These are phyloP conservation scores for Xylariaceae sp. DNA, from an alignment of 2,329 filamentous ascomycete genomes.

Conservation along the genomic window DNA sequence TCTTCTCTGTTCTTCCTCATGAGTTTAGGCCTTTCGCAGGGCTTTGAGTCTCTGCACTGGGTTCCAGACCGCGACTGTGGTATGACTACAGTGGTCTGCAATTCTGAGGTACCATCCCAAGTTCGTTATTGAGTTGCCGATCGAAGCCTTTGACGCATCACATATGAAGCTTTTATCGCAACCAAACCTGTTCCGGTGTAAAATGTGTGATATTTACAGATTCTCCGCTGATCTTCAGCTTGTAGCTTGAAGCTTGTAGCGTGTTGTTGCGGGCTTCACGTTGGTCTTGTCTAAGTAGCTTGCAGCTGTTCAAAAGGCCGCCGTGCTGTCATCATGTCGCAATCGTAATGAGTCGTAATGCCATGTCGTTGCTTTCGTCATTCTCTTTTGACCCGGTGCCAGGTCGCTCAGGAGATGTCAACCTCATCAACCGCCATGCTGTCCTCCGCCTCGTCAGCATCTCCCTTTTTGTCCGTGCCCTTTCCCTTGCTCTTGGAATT, in stretches of 20 bases:
- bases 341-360: not conserved
- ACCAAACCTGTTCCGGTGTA: too few species aligned
- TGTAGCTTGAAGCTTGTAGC: not conserved
- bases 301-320: too few species aligned
- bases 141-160: too few species aligned
- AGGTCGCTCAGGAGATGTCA: constrained; percentile 19
- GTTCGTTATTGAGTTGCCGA: too few species aligned
- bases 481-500: constrained; percentile 3
- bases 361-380: not conserved
- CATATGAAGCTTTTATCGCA: too few species aligned
- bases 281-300: too few species aligned
- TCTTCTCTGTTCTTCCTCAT: too few species aligned
- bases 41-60: not conserved
- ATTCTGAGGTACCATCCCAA: not conserved
- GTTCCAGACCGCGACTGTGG: not conserved
- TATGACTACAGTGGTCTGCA: not conserved
- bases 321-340: not conserved
- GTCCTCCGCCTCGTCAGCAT: constrained; percentile 2
- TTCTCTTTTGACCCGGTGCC: not conserved
- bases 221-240: not conserved
- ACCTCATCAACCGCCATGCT: constrained; percentile 23
- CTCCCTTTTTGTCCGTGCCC: constrained; percentile 1
- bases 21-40: too few species aligned
- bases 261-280: too few species aligned
- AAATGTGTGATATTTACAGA: not conserved